Evolutionary conservation across 2,329 filamentous ascomycete species (phyloP).

Genomic region (Fusarium torulosum): DNA sequence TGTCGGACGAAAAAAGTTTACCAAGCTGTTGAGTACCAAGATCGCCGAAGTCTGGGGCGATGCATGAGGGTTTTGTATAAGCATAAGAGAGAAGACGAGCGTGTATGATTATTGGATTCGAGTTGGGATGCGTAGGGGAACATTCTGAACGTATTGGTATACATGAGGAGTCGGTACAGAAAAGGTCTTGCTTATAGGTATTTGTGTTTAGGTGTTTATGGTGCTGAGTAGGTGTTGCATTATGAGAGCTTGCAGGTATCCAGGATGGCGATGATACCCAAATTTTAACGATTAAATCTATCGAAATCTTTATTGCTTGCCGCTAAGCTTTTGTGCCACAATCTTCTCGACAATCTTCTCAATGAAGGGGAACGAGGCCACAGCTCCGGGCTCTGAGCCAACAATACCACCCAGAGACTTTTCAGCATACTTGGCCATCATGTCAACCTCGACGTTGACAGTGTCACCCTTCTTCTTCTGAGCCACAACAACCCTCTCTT

Average conservation of each 20-base stretch:
- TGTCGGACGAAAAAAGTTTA: conserved; percentile 76
- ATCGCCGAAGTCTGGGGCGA: conserved; percentile 80
- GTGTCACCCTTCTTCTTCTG: conserved; percentile 82
- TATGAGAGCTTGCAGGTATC: not conserved
- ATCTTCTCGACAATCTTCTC: conserved; percentile 81
- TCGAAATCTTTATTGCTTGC: conserved; percentile 41
- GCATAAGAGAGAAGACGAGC: not conserved
- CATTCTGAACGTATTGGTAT: not conserved
- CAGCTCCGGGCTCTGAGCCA: conserved; percentile 64
- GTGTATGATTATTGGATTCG: not conserved
- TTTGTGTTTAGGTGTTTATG: not conserved
- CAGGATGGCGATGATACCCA: conserved; percentile 42
- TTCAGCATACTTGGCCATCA: conserved; percentile 86
- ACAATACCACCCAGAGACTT: conserved; percentile 86
- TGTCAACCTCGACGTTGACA: conserved; percentile 94
- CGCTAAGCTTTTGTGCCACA: conserved; percentile 72
- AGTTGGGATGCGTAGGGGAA: not conserved
- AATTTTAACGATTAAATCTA: conserved; percentile 23
- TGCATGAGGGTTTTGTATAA: conserved; percentile 47
- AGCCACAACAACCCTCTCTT: conserved; percentile 88
- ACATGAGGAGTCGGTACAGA: not conserved
- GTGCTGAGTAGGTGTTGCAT: not conserved
- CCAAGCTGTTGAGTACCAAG: conserved; percentile 73
- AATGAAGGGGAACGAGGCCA: conserved; percentile 66
- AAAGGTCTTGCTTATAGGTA: not conserved